Percentiles rank a stretch among this genome's conserved stretches.
Conservation (phyloP, 2,329 filamentous ascomycete species). For the Paraphoma chrysanthemicola region DNA sequence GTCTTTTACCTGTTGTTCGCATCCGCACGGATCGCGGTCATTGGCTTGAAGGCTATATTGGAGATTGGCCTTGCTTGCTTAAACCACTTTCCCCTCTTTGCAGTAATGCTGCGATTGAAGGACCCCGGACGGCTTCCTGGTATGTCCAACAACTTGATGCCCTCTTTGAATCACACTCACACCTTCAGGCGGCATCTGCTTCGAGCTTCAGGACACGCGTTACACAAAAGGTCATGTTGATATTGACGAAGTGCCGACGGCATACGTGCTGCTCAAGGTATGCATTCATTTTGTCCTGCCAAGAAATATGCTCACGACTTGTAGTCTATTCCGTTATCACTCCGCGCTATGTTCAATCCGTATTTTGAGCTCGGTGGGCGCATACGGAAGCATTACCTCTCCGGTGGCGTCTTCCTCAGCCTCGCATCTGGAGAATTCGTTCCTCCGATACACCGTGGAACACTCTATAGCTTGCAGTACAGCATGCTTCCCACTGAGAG, state of each 20-base stretch:
- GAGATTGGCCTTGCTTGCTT: slow-evolving; percentile 92
- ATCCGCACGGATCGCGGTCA: slow-evolving; percentile 91
- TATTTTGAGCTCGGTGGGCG: slow-evolving; percentile 95
- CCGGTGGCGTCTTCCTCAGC: slow-evolving; percentile 84
- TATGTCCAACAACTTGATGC: slow-evolving; percentile 41
- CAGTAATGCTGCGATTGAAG: slow-evolving; percentile 93
- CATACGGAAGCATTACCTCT: slow-evolving; percentile 93
- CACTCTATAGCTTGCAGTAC: slow-evolving; percentile 95
- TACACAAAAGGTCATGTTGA: slow-evolving; percentile 29
- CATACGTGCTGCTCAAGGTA: slow-evolving; percentile 87
- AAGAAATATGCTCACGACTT: background rate
- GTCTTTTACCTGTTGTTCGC: slow-evolving; percentile 99
- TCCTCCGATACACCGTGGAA: slow-evolving; percentile 91
- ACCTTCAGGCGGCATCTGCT: slow-evolving; percentile 74
- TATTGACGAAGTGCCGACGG: slow-evolving; percentile 57
- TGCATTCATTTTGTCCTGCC: slow-evolving; percentile 3
- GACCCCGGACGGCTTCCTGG: slow-evolving; percentile 89
- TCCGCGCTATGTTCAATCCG: slow-evolving; percentile 95
- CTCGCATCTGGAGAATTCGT: slow-evolving; percentile 91
- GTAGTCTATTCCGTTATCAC: slow-evolving; percentile 80
- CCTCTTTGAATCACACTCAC: slow-evolving; percentile 1
- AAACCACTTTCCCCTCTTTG: slow-evolving; percentile 97
- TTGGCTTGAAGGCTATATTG: slow-evolving; percentile 86
- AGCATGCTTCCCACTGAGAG: slow-evolving; percentile 91
- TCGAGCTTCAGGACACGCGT: slow-evolving; percentile 80